These are phyloP conservation scores for Leccinum disarticulatum DNA, from an alignment of 768 basidiomycete genomes.

Conservation along the genomic window DNA sequence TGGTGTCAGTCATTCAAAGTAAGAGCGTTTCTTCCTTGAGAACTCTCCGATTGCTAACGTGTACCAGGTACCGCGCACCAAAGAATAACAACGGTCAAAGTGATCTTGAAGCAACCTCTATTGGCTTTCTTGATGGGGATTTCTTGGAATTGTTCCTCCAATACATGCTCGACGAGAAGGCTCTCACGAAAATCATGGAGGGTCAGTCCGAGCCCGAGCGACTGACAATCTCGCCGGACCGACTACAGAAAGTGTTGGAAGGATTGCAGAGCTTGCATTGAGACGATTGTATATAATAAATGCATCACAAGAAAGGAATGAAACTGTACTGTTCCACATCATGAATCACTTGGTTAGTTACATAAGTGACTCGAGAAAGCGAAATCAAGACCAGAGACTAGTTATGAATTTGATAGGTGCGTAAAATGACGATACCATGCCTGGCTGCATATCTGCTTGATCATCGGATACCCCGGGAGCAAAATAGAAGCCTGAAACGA, in stretches of 20 bases:
- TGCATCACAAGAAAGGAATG: conserved; percentile 20
- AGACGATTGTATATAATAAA: conserved; percentile 17
- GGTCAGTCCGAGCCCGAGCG: conserved; percentile 62
- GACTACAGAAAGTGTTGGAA: conserved; percentile 43
- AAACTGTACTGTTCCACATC: conserved; percentile 13
- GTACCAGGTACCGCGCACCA: conserved; percentile 67
- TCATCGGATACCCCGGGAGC: conserved; percentile 52
- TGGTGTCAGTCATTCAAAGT: conserved; percentile 63
- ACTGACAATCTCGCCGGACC: conserved; percentile 42
- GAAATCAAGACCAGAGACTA: conserved; percentile 14
- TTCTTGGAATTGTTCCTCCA: conserved; percentile 70
- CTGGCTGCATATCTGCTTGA: conserved; percentile 12
- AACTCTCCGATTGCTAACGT: background rate
- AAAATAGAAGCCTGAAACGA: conserved; percentile 89
- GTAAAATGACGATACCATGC: conserved; percentile 3
- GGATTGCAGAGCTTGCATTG: conserved; percentile 57
- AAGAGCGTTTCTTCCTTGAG: conserved; percentile 15
- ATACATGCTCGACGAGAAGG: conserved; percentile 37
- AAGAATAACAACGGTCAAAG: conserved; percentile 53
- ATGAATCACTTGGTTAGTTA: conserved; percentile 3
- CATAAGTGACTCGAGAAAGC: background rate
- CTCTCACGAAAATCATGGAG: conserved; percentile 51
- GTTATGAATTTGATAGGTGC: conserved; percentile 10
- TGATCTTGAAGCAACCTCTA: conserved; percentile 55
- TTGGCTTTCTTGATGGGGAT: conserved; percentile 88